Conservation (phyloP, 495 filamentous ascomycete species). For the Aspergillus sclerotiicarbonarius region DNA sequence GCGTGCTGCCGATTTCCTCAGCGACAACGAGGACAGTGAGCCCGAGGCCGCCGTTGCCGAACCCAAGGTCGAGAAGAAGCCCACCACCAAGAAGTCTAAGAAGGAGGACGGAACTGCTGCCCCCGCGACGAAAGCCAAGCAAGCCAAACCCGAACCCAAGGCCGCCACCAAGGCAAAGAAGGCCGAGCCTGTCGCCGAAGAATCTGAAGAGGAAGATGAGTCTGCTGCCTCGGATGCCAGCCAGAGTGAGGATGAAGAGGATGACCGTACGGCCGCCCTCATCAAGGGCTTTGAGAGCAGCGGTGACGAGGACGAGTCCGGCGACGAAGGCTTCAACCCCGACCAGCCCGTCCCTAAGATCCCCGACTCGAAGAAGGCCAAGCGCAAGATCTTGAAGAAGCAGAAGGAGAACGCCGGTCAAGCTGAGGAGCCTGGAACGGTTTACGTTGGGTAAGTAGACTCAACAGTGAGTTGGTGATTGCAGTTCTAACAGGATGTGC, state of each 20-base stretch:
- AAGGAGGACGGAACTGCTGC: conserved; percentile 33
- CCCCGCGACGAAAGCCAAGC: conserved; percentile 35
- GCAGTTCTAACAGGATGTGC: not conserved
- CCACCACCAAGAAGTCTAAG: conserved; percentile 39
- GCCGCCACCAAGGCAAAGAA: conserved; percentile 28
- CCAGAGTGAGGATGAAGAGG: conserved; percentile 43
- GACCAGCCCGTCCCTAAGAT: conserved; percentile 56
- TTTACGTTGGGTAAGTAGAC: conserved; percentile 70
- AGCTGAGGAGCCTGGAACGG: conserved; percentile 64
- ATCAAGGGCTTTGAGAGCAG: conserved; percentile 81
- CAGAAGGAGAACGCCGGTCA: conserved; percentile 36
- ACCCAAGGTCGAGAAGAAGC: conserved; percentile 27
- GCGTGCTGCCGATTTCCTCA: conserved; percentile 53
- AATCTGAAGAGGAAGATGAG: conserved; percentile 31
- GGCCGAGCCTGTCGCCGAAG: conserved; percentile 27
- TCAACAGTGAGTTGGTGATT: not conserved
- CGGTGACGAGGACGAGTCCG: conserved; percentile 57
- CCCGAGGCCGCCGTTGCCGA: conserved; percentile 24
- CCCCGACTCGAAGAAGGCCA: conserved; percentile 64
- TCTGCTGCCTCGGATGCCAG: conserved; percentile 28
- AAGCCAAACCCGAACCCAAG: conserved; percentile 26
- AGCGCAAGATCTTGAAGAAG: conserved; percentile 55
- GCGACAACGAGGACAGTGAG: conserved; percentile 38
- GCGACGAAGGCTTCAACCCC: conserved; percentile 53
- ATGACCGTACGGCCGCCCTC: conserved; percentile 68